Evolutionary conservation across 108 stramenopile genomes (phyloP).

Genomic region (Thalassiosira profunda): DNA sequence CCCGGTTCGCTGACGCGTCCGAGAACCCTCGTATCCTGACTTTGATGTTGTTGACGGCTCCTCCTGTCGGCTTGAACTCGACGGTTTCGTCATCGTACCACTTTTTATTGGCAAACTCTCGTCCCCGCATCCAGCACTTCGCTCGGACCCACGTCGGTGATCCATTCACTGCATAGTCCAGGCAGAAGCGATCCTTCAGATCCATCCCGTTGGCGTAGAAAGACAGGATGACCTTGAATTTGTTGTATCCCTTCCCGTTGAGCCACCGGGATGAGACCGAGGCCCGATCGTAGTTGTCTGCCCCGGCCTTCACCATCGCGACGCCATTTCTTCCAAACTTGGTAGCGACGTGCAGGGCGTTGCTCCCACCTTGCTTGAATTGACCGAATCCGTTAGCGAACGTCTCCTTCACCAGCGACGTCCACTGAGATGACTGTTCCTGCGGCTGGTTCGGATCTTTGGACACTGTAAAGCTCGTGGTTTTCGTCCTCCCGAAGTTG

Average conservation of each 20-base stretch:
- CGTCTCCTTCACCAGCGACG: conserved; percentile 3
- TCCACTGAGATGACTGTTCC: conserved; percentile 7
- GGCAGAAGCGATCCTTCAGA: not conserved
- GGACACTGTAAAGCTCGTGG: conserved; percentile 3
- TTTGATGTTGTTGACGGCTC: too few species aligned
- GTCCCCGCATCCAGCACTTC: conserved; percentile 12
- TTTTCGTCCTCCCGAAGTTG: conserved; percentile 11
- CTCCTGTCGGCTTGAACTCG: too few species aligned
- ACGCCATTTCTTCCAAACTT: conserved; percentile 21
- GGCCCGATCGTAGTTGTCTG: not conserved
- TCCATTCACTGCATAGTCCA: not conserved
- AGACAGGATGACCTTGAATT: not conserved
- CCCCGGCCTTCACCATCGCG: conserved; percentile 10
- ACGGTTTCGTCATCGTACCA: conserved; percentile 9
- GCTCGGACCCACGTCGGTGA: not conserved
- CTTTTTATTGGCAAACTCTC: conserved; percentile 2
- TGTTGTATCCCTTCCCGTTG: not conserved
- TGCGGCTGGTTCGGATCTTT: not conserved
- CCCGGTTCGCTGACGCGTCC: too few species aligned
- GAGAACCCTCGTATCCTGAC: too few species aligned
- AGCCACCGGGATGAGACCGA: not conserved
- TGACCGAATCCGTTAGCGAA: conserved; percentile 21
- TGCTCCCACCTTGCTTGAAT: conserved; percentile 4
- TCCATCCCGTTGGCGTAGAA: conserved; percentile 3
- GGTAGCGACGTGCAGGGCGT: not conserved